A percentile compares a stretch with the other conserved stretches of the same genome.
Conservation (phyloP, 495 filamentous ascomycete species). For the Aspergillus conjunctus region DNA sequence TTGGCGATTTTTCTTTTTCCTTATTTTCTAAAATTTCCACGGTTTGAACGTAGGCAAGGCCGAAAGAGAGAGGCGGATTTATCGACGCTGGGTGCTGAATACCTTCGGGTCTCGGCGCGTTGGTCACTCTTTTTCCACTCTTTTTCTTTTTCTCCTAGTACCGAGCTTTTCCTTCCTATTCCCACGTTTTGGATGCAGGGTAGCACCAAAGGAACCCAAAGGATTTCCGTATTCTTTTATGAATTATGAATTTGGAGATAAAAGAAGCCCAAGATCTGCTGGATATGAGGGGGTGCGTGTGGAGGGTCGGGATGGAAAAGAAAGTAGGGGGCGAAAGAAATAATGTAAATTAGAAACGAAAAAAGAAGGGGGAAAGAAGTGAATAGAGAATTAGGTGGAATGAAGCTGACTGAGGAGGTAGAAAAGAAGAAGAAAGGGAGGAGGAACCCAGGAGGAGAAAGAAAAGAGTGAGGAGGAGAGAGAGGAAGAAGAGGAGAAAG, state of each 20-base stretch:
- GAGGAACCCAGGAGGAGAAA: slow-evolving; percentile 25
- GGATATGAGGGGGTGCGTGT: slow-evolving; percentile 8
- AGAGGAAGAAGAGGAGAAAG: slow-evolving; percentile 29
- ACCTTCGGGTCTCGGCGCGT: slow-evolving; percentile 18
- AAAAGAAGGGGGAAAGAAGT: slow-evolving; percentile 31
- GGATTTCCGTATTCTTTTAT: slow-evolving; percentile 10
- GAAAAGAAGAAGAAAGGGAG: slow-evolving; percentile 21
- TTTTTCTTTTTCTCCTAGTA: slow-evolving; percentile 17
- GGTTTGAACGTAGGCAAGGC: neutral
- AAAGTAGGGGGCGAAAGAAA: slow-evolving; percentile 17
- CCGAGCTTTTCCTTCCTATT: slow-evolving; percentile 19
- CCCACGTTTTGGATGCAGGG: slow-evolving; percentile 1
- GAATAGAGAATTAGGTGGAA: slow-evolving; percentile 31
- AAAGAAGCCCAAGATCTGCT: slow-evolving; percentile 5
- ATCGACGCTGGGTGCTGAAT: slow-evolving; percentile 2
- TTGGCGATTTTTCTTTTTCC: slow-evolving; percentile 29
- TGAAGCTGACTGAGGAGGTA: slow-evolving; percentile 29
- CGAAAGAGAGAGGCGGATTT: slow-evolving; percentile 12
- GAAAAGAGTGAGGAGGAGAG: slow-evolving; percentile 23
- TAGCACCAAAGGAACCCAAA: slow-evolving; percentile 10
- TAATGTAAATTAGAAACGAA: slow-evolving; percentile 19
- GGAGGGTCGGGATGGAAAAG: slow-evolving; percentile 17
- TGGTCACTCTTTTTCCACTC: slow-evolving; percentile 16
- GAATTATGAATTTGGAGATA: neutral
- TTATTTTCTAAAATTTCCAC: slow-evolving; percentile 18